Evolutionary conservation across 192 early-diverging fungal genomes (phyloP).

Genomic region (Haplosporangium gracile): DNA sequence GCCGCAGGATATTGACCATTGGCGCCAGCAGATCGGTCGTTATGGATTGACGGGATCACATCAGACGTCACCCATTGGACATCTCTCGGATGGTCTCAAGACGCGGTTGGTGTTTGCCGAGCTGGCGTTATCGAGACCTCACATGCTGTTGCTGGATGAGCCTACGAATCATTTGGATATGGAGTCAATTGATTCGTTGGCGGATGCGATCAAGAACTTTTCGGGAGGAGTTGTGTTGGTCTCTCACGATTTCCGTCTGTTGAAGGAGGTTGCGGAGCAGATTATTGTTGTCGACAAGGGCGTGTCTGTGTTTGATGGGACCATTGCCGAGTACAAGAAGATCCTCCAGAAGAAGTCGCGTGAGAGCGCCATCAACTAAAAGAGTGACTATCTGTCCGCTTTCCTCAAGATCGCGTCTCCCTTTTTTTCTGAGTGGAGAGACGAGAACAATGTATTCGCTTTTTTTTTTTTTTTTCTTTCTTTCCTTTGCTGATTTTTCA

Average conservation of each 20-base stretch:
- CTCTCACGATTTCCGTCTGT: conserved; percentile 98
- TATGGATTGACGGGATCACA: conserved; percentile 95
- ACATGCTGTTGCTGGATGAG: conserved; percentile 98
- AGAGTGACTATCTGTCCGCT: background rate
- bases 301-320: conserved; percentile 83
- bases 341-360: conserved; percentile 66
- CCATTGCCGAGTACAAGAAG: conserved; percentile 94
- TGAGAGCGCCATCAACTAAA: conserved; percentile 16
- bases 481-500: background rate
- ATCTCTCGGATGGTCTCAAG: conserved; percentile 94
- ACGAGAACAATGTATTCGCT: too few species aligned
- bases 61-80: conserved; percentile 90
- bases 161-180: conserved; percentile 98
- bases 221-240: conserved; percentile 98
- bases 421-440: background rate
- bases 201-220: conserved; percentile 96
- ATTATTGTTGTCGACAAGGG: conserved; percentile 91
- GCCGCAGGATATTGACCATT: conserved; percentile 88
- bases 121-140: conserved; percentile 88
- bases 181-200: conserved; percentile 94
- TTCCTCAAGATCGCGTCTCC: background rate
- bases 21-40: conserved; percentile 93
- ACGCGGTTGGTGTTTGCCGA: conserved; percentile 97
- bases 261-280: conserved; percentile 94
- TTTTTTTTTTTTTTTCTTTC: background rate